Percentiles rank a stretch among this genome's conserved stretches.
These are phyloP conservation scores for Ganoderma multipileum DNA, from an alignment of 1,284 basidiomycete species.

Conservation along the genomic window DNA sequence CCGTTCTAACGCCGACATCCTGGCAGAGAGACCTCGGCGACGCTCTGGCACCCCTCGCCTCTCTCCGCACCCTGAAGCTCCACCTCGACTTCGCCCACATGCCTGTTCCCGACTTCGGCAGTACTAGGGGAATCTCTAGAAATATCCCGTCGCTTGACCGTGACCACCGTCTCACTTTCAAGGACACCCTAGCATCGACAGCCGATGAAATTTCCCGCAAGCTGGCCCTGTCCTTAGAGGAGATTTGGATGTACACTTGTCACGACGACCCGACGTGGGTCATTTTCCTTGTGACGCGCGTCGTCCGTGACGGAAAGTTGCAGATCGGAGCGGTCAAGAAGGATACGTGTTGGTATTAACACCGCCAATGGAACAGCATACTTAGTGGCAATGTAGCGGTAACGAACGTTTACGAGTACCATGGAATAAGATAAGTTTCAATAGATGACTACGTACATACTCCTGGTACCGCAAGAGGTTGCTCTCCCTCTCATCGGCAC, in stretches of 20 bases:
- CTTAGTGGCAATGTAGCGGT: no score
- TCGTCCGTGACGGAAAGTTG: not conserved
- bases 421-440: no score
- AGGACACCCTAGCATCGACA: not conserved
- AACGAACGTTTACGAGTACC: no score
- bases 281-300: not conserved
- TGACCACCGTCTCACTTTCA: not conserved
- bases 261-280: not conserved
- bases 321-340: not conserved
- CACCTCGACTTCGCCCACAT: not conserved
- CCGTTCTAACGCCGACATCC: not conserved
- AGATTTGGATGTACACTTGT: not conserved
- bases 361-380: no score
- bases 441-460: no score
- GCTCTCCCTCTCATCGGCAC: no score
- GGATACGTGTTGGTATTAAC: not conserved
- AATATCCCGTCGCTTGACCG: not conserved
- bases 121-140: no score
- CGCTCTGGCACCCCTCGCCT: not conserved
- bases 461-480: no score
- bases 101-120: not conserved
- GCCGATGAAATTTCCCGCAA: not conserved
- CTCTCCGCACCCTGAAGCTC: not conserved
- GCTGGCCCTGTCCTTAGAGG: not conserved
- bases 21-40: not conserved